Percentiles rank a stretch among this genome's conserved stretches.
phyloP scores from a whole-genome alignment of 1,284 basidiomycete genomes.

The Cryptococcus floricola region DNA sequence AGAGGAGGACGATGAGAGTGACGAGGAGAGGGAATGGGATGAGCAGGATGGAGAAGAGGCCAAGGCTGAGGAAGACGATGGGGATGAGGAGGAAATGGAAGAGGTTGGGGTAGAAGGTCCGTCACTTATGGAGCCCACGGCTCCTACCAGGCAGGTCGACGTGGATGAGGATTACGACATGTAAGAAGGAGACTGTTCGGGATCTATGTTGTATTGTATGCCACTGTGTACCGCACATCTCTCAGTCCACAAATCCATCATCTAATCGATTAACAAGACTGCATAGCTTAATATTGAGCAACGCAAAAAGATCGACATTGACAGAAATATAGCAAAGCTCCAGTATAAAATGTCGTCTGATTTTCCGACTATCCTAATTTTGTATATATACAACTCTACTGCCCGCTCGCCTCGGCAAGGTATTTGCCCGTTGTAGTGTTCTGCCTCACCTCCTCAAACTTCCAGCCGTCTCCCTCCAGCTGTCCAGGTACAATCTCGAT shows the following conservation, averaged over 20 bases:
- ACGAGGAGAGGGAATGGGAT: constrained; percentile 15
- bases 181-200: constrained; percentile 3
- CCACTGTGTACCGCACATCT: neutral
- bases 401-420: constrained; percentile 28
- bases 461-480: constrained; percentile 21
- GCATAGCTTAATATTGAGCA: too few species aligned
- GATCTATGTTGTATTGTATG: neutral
- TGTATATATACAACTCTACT: neutral
- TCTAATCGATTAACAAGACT: too few species aligned
- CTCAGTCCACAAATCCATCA: too few species aligned
- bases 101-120: constrained; percentile 29
- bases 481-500: constrained; percentile 42
- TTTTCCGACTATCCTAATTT: too few species aligned
- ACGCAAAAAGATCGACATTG: too few species aligned
- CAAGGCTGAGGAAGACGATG: constrained; percentile 20
- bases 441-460: constrained; percentile 40
- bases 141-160: constrained; percentile 16
- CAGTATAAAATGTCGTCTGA: too few species aligned
- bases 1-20: constrained; percentile 14
- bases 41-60: constrained; percentile 31
- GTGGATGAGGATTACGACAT: constrained; percentile 47
- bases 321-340: too few species aligned
- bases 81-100: constrained; percentile 34
- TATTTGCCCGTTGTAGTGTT: constrained; percentile 48
- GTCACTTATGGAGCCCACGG: neutral